These are phyloP conservation scores for Talaromyces sp. DNA, from an alignment of 2,329 filamentous ascomycete species.

Conservation along the genomic window DNA sequence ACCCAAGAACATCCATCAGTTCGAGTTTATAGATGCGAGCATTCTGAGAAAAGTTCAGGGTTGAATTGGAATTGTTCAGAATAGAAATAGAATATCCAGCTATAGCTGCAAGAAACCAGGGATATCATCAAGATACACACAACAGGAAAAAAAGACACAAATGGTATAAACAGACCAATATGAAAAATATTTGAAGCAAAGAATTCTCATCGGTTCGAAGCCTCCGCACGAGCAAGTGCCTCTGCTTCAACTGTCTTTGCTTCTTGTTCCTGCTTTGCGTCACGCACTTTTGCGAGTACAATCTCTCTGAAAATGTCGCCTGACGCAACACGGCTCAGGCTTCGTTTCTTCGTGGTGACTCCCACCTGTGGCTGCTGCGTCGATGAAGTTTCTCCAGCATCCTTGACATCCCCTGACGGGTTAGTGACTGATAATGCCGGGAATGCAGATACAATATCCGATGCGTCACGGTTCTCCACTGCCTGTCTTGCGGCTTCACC, in stretches of 20 bases:
- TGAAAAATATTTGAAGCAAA: not conserved
- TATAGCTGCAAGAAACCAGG: conserved; percentile 3
- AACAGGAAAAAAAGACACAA: not conserved
- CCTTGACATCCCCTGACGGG: conserved; percentile 1
- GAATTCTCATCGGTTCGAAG: conserved; percentile 3
- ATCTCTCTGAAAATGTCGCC: conserved; percentile 87
- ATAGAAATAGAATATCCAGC: not conserved
- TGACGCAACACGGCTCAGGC: conserved; percentile 55
- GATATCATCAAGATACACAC: conserved; percentile 13
- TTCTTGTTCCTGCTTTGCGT: conserved; percentile 84
- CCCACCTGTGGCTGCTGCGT: conserved; percentile 19
- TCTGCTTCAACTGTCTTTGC: conserved; percentile 62
- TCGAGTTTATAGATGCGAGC: too few relatives aligned
- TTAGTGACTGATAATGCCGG: conserved; percentile 21
- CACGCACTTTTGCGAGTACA: conserved; percentile 85
- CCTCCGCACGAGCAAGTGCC: conserved; percentile 39
- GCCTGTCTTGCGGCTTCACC: conserved; percentile 47
- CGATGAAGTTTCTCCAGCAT: conserved; percentile 9
- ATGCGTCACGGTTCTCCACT: conserved; percentile 14
- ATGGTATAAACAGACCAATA: not conserved
- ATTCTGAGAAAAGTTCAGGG: too few relatives aligned
- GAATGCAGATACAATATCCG: conserved; percentile 21
- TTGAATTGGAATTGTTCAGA: too few relatives aligned
- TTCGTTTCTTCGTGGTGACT: conserved; percentile 42
- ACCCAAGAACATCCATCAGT: not conserved